A percentile compares a stretch with the other conserved stretches of the same genome.
Evolutionary conservation across 2,329 filamentous ascomycete genomes (phyloP).

Genomic region (Cladosporium colombiae): DNA sequence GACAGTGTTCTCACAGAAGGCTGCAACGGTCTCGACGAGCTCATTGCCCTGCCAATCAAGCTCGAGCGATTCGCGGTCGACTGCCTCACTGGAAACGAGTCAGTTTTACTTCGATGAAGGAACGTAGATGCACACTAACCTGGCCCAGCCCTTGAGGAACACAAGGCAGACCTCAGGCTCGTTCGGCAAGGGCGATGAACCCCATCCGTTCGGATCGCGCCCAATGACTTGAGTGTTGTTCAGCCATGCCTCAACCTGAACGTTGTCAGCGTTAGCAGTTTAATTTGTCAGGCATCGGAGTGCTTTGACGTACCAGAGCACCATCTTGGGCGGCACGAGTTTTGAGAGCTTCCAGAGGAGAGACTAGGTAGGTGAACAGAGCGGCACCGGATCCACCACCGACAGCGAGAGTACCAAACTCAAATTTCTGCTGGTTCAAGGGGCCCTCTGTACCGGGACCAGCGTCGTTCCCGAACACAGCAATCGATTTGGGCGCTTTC

Average conservation of each 20-base stretch:
- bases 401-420: constrained; percentile 50
- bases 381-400: constrained; percentile 46
- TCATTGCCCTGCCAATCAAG: constrained; percentile 51
- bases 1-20: constrained; percentile 31
- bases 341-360: constrained; percentile 46
- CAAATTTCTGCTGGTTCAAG: constrained; percentile 46
- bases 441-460: constrained; percentile 63
- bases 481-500: constrained; percentile 43
- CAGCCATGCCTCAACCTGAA: constrained; percentile 53
- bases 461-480: constrained; percentile 44
- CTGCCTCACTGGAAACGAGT: constrained; percentile 39
- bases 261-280: not conserved
- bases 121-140: not conserved
- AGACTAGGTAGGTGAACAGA: constrained; percentile 41
- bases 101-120: not conserved
- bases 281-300: not conserved
- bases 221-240: constrained; percentile 38
- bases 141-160: constrained; percentile 58
- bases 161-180: constrained; percentile 53
- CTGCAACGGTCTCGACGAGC: constrained; percentile 45
- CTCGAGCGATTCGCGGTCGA: constrained; percentile 44
- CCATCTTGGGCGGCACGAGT: constrained; percentile 30
- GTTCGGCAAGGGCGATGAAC: constrained; percentile 26
- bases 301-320: constrained; percentile 36
- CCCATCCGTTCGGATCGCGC: constrained; percentile 27